Conservation (phyloP, 352 stramenopile genomes). For the Globisporangium uncinulatum region DNA sequence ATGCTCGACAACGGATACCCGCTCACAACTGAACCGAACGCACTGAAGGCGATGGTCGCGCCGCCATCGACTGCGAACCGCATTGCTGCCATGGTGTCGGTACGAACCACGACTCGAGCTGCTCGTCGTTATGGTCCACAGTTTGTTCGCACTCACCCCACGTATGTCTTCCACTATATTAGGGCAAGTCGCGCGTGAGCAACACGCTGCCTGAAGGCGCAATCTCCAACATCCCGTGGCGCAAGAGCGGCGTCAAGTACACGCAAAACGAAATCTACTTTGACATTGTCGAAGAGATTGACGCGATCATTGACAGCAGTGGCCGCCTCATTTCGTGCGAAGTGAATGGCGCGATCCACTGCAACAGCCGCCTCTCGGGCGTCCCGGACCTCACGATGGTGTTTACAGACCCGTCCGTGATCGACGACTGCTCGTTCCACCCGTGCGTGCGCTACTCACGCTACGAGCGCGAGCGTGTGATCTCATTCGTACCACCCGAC, state of each 20-base stretch:
- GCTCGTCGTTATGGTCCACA: background rate
- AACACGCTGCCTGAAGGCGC: constrained; percentile 90
- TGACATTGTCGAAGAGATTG: constrained; percentile 97
- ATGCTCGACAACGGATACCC: constrained; percentile 98
- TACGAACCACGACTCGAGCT: constrained; percentile 10
- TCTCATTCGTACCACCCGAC: constrained; percentile 98
- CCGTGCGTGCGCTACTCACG: constrained; percentile 95
- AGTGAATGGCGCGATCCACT: constrained; percentile 94
- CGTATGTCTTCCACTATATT: too few relatives aligned
- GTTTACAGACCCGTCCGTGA: constrained; percentile 94
- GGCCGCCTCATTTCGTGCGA: constrained; percentile 92
- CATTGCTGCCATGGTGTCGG: constrained; percentile 84
- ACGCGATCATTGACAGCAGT: constrained; percentile 94
- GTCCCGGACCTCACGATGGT: constrained; percentile 96
- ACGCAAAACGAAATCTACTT: constrained; percentile 98
- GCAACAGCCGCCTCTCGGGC: constrained; percentile 93
- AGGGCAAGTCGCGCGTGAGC: constrained; percentile 87
- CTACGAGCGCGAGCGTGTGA: constrained; percentile 94
- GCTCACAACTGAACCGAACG: constrained; percentile 96
- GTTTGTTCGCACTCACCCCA: background rate
- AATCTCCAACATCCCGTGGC: constrained; percentile 96
- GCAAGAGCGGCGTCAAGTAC: constrained; percentile 95
- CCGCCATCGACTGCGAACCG: constrained; percentile 91
- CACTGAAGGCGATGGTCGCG: constrained; percentile 95
- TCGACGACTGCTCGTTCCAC: constrained; percentile 98